Evolutionary conservation across 2,329 filamentous ascomycete genomes (phyloP).

Genomic region (Endocalyx cinctus): DNA sequence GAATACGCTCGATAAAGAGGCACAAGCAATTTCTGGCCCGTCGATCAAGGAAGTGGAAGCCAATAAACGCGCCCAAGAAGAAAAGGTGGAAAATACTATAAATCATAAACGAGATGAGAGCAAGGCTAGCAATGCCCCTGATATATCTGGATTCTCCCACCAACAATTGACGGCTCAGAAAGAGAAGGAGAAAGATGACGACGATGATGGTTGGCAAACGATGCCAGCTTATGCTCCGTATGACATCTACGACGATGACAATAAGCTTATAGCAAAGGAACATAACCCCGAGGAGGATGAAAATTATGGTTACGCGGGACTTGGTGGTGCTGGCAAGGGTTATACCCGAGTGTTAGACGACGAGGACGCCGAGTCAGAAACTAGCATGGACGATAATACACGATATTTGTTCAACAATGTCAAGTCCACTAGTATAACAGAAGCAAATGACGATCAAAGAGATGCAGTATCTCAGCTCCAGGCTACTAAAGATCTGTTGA

Average conservation of each 20-base stretch:
- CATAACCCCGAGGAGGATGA: constrained; percentile 65
- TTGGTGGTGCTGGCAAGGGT: constrained; percentile 88
- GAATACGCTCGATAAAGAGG: constrained; percentile 13
- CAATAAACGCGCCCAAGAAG: constrained; percentile 21
- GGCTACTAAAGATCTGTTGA: constrained; percentile 90
- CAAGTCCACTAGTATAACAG: constrained; percentile 53
- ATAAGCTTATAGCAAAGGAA: constrained; percentile 79
- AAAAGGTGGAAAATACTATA: constrained; percentile 14
- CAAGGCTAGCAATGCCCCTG: constrained; percentile 29
- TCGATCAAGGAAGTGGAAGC: constrained; percentile 24
- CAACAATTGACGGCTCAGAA: constrained; percentile 64
- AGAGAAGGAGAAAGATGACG: constrained; percentile 49
- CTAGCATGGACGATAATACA: constrained; percentile 96
- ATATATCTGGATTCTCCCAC: constrained; percentile 83
- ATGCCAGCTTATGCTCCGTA: constrained; percentile 94
- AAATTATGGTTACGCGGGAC: constrained; percentile 63
- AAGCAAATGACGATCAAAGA: constrained; percentile 75
- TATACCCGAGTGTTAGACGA: constrained; percentile 95
- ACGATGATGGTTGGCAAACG: constrained; percentile 77
- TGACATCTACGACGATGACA: constrained; percentile 93
- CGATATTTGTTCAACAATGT: constrained; percentile 86
- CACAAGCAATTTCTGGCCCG: constrained; percentile 25
- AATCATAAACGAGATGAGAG: constrained; percentile 35
- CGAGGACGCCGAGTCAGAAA: constrained; percentile 88
- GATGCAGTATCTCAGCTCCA: constrained; percentile 89